Evolutionary conservation across 2,329 filamentous ascomycete genomes (phyloP), one percentile per base, ranked within the genome.

Genomic region (Trichophyton rubrum): DNA sequence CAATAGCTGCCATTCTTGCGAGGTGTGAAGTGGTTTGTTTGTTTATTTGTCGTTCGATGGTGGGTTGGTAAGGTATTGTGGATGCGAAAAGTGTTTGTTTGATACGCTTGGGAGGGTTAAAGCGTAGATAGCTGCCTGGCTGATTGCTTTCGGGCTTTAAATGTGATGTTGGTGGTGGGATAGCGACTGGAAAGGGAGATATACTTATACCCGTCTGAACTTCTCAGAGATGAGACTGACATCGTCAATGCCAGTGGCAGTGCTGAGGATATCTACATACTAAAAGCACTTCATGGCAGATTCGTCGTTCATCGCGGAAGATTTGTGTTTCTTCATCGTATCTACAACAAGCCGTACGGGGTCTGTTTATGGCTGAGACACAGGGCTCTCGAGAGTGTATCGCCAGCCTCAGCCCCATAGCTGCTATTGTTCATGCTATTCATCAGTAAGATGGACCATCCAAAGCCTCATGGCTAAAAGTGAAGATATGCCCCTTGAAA

Each of bases 1-100:
- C 45, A 53, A 61, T 24, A n/a, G 38, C 35, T 15, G 58, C 59
- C 61, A 62, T 62, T 57, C 24, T 22, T 35, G 24, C 8, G 27
- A n/a, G 6, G 20, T 45, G 38, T 49, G 43, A 22, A 49, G 15
- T 49, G 20, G 22, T 11, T 38, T 35, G 7, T 9, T 38, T 11
- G 33, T 38, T 38, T 38, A 6, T 30, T 30, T 30, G 27, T 30
- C 6, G 6, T 1, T 7, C 7, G 22, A 24, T 13, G 3, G 22
- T 11, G 13, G 27, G 13, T 35, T 33, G 43, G 15, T 27, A 17
- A 27, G 27, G 6, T 30, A 27, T 13, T 6, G n/a, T 33, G 5
- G 30, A 13, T 41, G 3, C 41, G n/a, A 20, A 58, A 41, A 9
- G 22, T 20, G n/a, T 41, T 38, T 43, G 35, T 57, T 51, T 24